Conservation (phyloP, 805 yeast species). For the Yamadazyma phyllophila region DNA sequence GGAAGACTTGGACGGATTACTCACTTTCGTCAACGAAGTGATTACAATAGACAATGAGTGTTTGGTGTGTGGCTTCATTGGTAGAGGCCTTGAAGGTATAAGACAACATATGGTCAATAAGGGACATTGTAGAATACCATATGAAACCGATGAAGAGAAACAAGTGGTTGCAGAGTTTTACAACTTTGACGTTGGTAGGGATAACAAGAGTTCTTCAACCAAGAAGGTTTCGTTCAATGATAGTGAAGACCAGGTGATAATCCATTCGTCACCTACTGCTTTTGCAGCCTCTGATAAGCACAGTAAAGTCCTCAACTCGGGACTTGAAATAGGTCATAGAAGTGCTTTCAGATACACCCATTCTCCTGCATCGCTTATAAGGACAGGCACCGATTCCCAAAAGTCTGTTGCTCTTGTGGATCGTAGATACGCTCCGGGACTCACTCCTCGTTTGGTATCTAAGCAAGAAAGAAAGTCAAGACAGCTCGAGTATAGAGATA, state of each 20-base stretch:
- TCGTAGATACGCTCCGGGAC: slow-evolving; percentile 45
- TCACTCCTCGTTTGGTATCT: slow-evolving; percentile 24
- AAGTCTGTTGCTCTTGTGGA: slow-evolving; percentile 78
- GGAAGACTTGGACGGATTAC: slow-evolving; percentile 36
- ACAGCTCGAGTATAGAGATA: slow-evolving; percentile 21
- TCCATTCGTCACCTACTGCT: not conserved
- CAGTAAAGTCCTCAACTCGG: slow-evolving; percentile 59
- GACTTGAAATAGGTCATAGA: slow-evolving; percentile 79
- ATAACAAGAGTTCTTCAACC: not conserved
- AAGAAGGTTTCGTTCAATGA: slow-evolving; percentile 28
- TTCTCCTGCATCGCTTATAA: slow-evolving; percentile 43
- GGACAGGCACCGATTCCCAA: slow-evolving; percentile 54
- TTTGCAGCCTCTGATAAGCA: not conserved
- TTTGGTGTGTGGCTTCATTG: slow-evolving; percentile 44
- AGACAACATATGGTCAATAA: slow-evolving; percentile 44
- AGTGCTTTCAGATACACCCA: slow-evolving; percentile 67
- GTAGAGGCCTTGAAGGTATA: slow-evolving; percentile 38
- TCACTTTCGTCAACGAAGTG: slow-evolving; percentile 36
- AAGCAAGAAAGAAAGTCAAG: slow-evolving; percentile 33
- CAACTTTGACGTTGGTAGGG: slow-evolving; percentile 11
- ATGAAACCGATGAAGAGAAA: slow-evolving; percentile 41
- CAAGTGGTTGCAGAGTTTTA: slow-evolving; percentile 37
- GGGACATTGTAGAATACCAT: slow-evolving; percentile 47
- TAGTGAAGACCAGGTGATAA: slow-evolving; percentile 16
- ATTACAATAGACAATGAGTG: slow-evolving; percentile 42